Conservation (phyloP, 2,329 filamentous ascomycete genomes). For the Aspergillus sp. region DNA sequence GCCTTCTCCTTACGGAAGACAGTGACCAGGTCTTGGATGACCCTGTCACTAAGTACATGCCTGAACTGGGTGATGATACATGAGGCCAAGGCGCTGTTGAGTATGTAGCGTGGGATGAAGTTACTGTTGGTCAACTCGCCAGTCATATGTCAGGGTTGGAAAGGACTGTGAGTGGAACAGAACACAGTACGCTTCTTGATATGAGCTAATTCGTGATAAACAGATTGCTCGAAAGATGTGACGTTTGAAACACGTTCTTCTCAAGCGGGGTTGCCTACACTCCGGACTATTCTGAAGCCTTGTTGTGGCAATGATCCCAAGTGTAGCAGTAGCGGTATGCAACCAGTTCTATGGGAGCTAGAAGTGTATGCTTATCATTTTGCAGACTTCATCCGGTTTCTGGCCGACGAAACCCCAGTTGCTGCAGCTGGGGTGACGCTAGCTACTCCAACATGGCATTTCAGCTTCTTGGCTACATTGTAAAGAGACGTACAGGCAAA, state of each 20-base stretch:
- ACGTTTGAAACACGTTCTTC: background rate
- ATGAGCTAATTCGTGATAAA: background rate
- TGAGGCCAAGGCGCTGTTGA: background rate
- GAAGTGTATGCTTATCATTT: background rate
- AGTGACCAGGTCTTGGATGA: slow-evolving; percentile 44
- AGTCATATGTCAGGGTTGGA: slow-evolving; percentile 29
- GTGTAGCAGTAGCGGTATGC: background rate
- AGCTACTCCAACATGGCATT: background rate
- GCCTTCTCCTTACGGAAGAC: slow-evolving; percentile 37
- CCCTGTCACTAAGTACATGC: slow-evolving; percentile 46
- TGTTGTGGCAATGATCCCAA: background rate
- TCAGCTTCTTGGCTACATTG: background rate
- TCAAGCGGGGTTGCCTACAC: background rate
- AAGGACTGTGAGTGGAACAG: slow-evolving; percentile 23
- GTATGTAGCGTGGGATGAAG: slow-evolving; percentile 21
- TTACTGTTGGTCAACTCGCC: slow-evolving; percentile 31
- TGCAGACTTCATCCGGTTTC: background rate
- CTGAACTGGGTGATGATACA: slow-evolving; percentile 35
- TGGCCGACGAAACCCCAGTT: background rate
- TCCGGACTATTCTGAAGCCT: background rate
- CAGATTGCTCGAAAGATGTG: background rate
- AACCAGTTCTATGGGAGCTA: background rate
- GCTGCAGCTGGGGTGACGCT: background rate
- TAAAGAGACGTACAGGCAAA: background rate
- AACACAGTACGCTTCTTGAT: background rate